Conservation (phyloP, 768 basidiomycete species). For the Rhizopogon rudus region DNA sequence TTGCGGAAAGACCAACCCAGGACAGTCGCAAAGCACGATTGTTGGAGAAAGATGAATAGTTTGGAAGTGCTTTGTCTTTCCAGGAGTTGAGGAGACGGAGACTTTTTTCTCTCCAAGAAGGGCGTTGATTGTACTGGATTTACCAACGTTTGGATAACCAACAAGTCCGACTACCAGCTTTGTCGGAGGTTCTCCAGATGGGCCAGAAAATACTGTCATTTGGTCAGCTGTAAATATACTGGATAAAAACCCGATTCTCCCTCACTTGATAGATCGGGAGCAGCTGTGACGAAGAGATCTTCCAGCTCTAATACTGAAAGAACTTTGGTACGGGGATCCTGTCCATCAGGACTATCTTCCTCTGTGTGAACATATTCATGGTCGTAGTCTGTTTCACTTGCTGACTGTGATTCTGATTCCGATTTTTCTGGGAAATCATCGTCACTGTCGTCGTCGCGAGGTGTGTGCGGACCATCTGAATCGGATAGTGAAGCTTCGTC, state of each 20-base stretch:
- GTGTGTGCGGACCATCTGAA: constrained; percentile 21
- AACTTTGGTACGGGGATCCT: constrained; percentile 69
- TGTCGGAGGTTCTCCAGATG: constrained; percentile 48
- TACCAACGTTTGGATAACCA: constrained; percentile 98
- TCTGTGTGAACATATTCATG: constrained; percentile 50
- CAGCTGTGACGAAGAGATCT: constrained; percentile 64
- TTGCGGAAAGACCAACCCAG: constrained; percentile 96
- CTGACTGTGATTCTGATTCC: constrained; percentile 18
- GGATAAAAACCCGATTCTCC: not conserved
- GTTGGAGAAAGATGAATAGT: constrained; percentile 90
- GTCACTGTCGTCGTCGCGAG: constrained; percentile 22
- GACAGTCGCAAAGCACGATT: constrained; percentile 93
- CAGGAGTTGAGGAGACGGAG: constrained; percentile 96
- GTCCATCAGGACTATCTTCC: constrained; percentile 43
- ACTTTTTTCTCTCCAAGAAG: constrained; percentile 96
- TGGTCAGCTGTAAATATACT: constrained; percentile 2
- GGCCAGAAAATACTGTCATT: constrained; percentile 52
- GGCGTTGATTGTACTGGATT: constrained; percentile 97
- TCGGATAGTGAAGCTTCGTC: constrained; percentile 16
- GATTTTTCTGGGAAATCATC: constrained; percentile 24
- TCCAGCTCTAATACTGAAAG: constrained; percentile 87
- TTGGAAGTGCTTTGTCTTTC: constrained; percentile 99
- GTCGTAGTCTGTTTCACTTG: constrained; percentile 30
- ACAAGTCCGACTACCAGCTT: constrained; percentile 86
- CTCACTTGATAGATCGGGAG: constrained; percentile 69